Conservation (phyloP, 306 rosid species). For the Arachis hypogaea region DNA sequence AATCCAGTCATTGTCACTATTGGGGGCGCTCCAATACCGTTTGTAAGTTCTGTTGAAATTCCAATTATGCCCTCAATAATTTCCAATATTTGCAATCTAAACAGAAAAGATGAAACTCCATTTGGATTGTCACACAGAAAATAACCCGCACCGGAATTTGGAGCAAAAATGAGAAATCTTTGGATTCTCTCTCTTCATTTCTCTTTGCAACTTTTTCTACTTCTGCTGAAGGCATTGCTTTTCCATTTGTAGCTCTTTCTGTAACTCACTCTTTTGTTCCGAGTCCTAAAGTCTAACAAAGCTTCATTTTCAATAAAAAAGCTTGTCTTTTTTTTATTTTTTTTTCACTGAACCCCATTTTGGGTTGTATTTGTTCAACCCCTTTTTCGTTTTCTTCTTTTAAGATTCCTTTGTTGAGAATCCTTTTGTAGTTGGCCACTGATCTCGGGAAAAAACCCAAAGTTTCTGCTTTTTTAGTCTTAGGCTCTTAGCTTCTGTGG, state of each 20-base stretch:
- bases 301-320: conserved; percentile 23
- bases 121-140: no score
- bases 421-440: conserved; percentile 42
- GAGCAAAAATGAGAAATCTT: conserved; percentile 32
- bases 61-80: conserved; percentile 40
- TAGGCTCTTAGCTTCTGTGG: conserved; percentile 21
- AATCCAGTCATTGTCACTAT: conserved; percentile 11
- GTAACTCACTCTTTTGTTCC: conserved; percentile 34
- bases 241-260: conserved; percentile 38
- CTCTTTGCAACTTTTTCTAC: conserved; percentile 36
- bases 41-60: conserved; percentile 13
- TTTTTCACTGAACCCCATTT: conserved; percentile 35
- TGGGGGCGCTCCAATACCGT: conserved; percentile 35
- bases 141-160: no score
- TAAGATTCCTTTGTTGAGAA: not conserved
- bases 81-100: conserved; percentile 24
- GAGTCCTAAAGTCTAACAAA: conserved; percentile 40
- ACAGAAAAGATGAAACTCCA: not conserved
- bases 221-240: conserved; percentile 38
- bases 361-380: conserved; percentile 18
- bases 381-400: not conserved
- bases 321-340: not conserved
- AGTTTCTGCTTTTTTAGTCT: conserved; percentile 36
- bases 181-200: conserved; percentile 44
- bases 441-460: conserved; percentile 31